phyloP scores from a whole-genome alignment of 2,329 filamentous ascomycete genomes.

The Fusarium fracticaudum region DNA sequence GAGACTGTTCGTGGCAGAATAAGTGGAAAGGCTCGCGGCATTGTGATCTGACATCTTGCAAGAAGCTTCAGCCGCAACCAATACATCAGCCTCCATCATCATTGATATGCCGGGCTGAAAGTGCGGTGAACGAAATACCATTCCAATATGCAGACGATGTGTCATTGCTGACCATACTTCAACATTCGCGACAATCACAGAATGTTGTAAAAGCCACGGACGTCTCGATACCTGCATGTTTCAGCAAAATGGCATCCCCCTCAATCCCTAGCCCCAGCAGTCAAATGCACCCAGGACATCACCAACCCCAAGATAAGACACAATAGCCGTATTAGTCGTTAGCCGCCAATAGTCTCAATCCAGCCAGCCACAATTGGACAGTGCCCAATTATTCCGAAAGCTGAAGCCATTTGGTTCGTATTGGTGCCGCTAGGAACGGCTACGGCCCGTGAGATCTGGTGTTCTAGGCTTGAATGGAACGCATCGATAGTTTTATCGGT shows the following conservation, averaged over 20 bases:
- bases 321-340: not conserved
- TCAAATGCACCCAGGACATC: not conserved
- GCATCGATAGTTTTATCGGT: not conserved
- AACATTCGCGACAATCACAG: not conserved
- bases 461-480: not conserved
- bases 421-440: not conserved
- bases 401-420: not conserved
- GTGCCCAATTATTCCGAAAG: not conserved
- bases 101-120: not conserved
- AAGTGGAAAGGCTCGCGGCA: fast-evolving
- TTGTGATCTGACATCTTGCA: no score
- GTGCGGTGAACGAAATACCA: not conserved
- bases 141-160: fast-evolving
- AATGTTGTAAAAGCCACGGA: not conserved
- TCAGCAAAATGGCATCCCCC: not conserved
- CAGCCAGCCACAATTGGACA: not conserved
- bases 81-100: not conserved
- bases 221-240: not conserved
- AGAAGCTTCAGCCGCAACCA: not conserved
- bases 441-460: slow-evolving; percentile 10
- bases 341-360: not conserved
- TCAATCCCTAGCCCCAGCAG: not conserved
- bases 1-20: not conserved
- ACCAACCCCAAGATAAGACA: not conserved
- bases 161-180: not conserved